Conservation (phyloP, 2,329 filamentous ascomycete genomes). For the Dryadomyces sulphureus region DNA sequence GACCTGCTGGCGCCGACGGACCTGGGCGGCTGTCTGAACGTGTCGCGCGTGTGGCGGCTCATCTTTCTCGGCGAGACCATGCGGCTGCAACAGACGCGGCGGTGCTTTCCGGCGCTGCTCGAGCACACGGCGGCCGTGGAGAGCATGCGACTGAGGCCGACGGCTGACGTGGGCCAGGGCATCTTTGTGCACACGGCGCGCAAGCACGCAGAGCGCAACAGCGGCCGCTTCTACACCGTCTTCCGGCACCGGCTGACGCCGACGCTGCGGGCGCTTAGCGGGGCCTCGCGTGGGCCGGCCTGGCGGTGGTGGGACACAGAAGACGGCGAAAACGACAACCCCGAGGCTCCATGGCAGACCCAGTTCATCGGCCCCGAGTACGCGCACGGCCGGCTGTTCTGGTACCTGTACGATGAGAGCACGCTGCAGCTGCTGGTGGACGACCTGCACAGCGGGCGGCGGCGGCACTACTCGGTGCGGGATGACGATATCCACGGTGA, state of each 20-base stretch:
- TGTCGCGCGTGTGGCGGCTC: slow-evolving; percentile 9
- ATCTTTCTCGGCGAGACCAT: slow-evolving; percentile 4
- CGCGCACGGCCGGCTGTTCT: slow-evolving; percentile 9
- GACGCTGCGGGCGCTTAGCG: not conserved
- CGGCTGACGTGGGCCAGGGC: not conserved
- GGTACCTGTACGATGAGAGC: slow-evolving; percentile 3
- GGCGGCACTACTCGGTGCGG: not conserved
- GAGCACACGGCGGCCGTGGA: slow-evolving; percentile 6
- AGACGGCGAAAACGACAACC: not conserved
- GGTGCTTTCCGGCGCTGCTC: slow-evolving; percentile 8
- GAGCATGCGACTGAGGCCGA: not conserved
- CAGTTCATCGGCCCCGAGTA: slow-evolving; percentile 5
- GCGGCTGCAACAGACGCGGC: slow-evolving; percentile 1
- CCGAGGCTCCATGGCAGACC: too few species aligned
- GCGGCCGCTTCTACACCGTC: slow-evolving; percentile 5
- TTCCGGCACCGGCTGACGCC: slow-evolving; percentile 5
- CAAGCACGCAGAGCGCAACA: slow-evolving; percentile 1
- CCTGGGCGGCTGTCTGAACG: slow-evolving; percentile 9
- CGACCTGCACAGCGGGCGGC: slow-evolving; percentile 5
- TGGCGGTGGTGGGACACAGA: not conserved
- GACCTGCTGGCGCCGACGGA: slow-evolving; percentile 7
- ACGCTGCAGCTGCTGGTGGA: slow-evolving; percentile 8
- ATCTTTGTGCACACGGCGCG: slow-evolving; percentile 4
- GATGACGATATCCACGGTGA: slow-evolving; percentile 5
- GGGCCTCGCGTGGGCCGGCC: not conserved